phyloP scores from a whole-genome alignment of 495 filamentous ascomycete species.

The Neurospora hispaniola region DNA sequence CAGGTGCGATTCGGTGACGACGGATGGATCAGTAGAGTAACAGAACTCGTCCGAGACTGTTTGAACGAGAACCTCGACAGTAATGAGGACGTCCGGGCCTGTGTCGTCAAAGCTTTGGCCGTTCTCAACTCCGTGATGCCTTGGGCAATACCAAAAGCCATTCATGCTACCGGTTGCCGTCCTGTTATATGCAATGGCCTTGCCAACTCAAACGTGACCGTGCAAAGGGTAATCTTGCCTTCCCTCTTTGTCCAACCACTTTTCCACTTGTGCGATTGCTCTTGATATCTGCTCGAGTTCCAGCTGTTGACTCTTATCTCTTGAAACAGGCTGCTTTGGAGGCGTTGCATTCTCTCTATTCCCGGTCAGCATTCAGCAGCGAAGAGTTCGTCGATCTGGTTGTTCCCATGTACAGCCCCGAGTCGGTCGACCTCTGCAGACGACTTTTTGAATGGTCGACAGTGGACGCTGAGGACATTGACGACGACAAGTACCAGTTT shows the following conservation, averaged over 20 bases:
- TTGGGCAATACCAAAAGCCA: constrained; percentile 78
- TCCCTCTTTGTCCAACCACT: constrained; percentile 40
- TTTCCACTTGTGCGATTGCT: constrained; percentile 15
- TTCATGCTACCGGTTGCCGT: constrained; percentile 58
- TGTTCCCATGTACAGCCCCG: constrained; percentile 61
- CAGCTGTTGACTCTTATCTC: constrained; percentile 3
- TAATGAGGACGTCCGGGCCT: constrained; percentile 52
- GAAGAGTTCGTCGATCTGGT: constrained; percentile 73
- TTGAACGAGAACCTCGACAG: constrained; percentile 51
- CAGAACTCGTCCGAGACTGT: constrained; percentile 63
- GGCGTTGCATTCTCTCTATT: constrained; percentile 72
- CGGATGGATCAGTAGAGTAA: constrained; percentile 77
- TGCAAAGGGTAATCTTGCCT: constrained; percentile 37
- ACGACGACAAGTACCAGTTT: constrained; percentile 84
- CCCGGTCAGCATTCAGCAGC: constrained; percentile 58
- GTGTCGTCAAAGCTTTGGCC: constrained; percentile 62
- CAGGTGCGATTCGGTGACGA: constrained; percentile 64
- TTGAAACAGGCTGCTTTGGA: constrained; percentile 62
- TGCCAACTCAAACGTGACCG: constrained; percentile 56
- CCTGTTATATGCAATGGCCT: constrained; percentile 64
- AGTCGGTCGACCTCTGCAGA: constrained; percentile 60
- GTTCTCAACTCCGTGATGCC: constrained; percentile 64
- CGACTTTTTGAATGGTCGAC: constrained; percentile 74
- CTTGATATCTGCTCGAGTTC: not conserved
- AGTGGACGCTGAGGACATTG: constrained; percentile 66